These are phyloP conservation scores for Oryza coarctata DNA, from an alignment of 176 grass and related monocot genomes.

Conservation along the genomic window DNA sequence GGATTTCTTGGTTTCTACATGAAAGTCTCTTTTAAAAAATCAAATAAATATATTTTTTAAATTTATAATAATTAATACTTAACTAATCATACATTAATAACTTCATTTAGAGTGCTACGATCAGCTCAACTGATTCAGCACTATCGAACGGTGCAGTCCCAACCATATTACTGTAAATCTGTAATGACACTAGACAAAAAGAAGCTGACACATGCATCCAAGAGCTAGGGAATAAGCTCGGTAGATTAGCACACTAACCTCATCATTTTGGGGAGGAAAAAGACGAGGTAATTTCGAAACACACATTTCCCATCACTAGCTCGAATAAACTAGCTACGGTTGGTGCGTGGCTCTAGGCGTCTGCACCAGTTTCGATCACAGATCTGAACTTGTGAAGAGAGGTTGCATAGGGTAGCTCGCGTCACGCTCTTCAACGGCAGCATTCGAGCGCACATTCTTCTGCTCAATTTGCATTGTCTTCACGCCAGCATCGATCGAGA, in stretches of 20 bases:
- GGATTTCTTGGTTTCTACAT: conserved; percentile 28
- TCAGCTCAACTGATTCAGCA: too few relatives aligned
- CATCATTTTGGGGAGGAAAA: neutral
- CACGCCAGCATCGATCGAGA: conserved; percentile 36
- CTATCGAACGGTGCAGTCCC: too few relatives aligned
- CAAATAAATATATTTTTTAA: too few relatives aligned
- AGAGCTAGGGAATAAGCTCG: neutral
- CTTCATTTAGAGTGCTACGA: too few relatives aligned
- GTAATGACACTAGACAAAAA: neutral
- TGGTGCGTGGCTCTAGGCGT: neutral
- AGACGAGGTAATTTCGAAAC: neutral
- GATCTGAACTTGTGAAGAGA: conserved; percentile 14
- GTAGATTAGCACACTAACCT: neutral
- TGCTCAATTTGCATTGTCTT: conserved; percentile 32
- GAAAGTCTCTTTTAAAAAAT: too few relatives aligned
- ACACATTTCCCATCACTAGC: neutral
- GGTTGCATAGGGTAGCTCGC: neutral
- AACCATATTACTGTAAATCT: neutral
- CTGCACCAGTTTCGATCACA: neutral
- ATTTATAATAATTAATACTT: too few relatives aligned
- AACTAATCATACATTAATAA: too few relatives aligned
- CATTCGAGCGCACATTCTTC: conserved; percentile 32
- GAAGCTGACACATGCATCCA: neutral
- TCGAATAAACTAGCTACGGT: neutral
- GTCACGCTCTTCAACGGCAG: conserved; percentile 25